Percentiles rank a stretch among this genome's conserved stretches.
Evolutionary conservation across 768 basidiomycete genomes (phyloP).

Genomic region (Auriscalpium microsporum): DNA sequence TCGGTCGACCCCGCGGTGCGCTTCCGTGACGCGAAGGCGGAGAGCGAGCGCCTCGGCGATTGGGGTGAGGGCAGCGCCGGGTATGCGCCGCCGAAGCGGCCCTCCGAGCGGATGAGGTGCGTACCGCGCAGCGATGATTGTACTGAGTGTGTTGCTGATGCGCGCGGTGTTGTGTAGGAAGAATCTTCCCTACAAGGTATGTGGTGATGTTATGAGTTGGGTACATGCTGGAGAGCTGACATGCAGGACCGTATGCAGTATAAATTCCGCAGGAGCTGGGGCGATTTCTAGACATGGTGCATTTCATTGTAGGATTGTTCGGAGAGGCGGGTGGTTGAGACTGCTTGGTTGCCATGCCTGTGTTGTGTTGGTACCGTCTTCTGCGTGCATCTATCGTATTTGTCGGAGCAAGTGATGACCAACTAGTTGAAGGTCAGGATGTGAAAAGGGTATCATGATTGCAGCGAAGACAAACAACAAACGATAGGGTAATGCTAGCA

Average conservation of each 20-base stretch:
- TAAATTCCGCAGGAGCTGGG: slow-evolving; percentile 84
- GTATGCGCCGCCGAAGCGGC: slow-evolving; percentile 63
- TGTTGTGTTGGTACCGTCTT: not conserved
- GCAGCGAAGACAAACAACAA: no score
- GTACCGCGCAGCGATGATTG: not conserved
- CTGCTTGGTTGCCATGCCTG: not conserved
- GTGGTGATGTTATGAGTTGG: not conserved
- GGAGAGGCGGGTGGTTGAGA: not conserved
- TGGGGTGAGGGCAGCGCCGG: slow-evolving; percentile 69
- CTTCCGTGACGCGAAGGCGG: slow-evolving; percentile 47
- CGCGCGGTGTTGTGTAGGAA: slow-evolving; percentile 32
- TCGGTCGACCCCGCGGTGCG: slow-evolving; percentile 59
- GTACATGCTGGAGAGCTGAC: slow-evolving; percentile 34
- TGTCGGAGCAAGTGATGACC: no score
- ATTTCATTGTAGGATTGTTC: not conserved
- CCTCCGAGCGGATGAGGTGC: slow-evolving; percentile 71
- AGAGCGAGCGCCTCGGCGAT: slow-evolving; percentile 46
- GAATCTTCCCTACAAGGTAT: slow-evolving; percentile 86
- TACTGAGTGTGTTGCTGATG: not conserved
- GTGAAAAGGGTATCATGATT: no score
- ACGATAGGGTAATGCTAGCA: no score
- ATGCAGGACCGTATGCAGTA: slow-evolving; percentile 64
- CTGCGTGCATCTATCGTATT: no score
- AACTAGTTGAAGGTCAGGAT: no score
- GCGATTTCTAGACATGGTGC: slow-evolving; percentile 54